Conservation (phyloP, 208 protist species). For the Angomonas deanei region DNA sequence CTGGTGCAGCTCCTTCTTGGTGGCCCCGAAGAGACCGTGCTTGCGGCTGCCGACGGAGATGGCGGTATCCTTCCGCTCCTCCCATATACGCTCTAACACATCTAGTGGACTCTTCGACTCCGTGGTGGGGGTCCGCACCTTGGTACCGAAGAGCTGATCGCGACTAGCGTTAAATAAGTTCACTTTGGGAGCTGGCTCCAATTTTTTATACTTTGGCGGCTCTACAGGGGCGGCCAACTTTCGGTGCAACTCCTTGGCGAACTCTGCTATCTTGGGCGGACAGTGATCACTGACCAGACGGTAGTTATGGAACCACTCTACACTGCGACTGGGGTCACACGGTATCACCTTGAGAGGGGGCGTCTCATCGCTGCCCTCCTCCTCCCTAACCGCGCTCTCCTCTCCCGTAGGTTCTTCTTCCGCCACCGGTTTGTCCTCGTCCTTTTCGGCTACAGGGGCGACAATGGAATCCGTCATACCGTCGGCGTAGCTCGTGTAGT, state of each 20-base stretch:
- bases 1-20: conserved; percentile 67
- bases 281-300: neutral
- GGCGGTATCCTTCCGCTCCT: conserved; percentile 61
- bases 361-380: neutral
- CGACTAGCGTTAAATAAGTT: neutral
- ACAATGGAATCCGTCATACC: conserved; percentile 7
- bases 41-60: conserved; percentile 45
- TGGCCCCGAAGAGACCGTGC: conserved; percentile 71
- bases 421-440: conserved; percentile 16
- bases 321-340: conserved; percentile 17
- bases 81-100: conserved; percentile 53
- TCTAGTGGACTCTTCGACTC: conserved; percentile 23
- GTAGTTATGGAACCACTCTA: conserved; percentile 2
- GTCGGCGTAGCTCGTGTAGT: conserved; percentile 5
- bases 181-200: neutral
- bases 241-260: neutral
- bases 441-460: neutral
- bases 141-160: neutral
- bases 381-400: neutral
- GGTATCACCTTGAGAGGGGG: conserved; percentile 10
- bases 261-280: neutral
- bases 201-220: neutral
- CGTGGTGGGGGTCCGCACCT: neutral
- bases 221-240: too few relatives aligned
- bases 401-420: neutral